These are phyloP conservation scores for Pelargonium australe DNA, from an alignment of 441 rosid species.

Conservation along the genomic window DNA sequence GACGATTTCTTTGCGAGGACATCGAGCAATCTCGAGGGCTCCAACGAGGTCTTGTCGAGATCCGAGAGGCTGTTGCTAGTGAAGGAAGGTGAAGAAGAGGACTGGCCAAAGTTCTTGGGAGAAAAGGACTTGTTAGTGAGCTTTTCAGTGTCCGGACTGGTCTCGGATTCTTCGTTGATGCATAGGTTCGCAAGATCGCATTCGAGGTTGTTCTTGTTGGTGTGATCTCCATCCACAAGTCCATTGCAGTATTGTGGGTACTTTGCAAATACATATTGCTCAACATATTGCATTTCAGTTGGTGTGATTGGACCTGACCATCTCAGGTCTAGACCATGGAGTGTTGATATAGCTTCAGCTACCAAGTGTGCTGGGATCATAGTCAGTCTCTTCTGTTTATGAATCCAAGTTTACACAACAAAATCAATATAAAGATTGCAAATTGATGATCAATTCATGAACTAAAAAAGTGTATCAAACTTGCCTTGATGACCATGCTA, in stretches of 20 bases:
- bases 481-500: constrained; percentile 67
- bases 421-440: not conserved
- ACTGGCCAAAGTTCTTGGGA: constrained; percentile 20
- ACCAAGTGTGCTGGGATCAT: constrained; percentile 60
- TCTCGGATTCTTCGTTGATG: constrained; percentile 44
- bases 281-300: constrained; percentile 63
- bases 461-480: not conserved
- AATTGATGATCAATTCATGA: not conserved
- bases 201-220: not conserved
- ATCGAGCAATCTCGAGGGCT: constrained; percentile 57
- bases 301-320: constrained; percentile 80
- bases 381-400: constrained; percentile 44
- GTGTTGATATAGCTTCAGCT: constrained; percentile 73
- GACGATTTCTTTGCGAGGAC: constrained; percentile 58
- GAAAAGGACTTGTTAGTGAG: constrained; percentile 34
- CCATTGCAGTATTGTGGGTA: constrained; percentile 62
- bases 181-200: constrained; percentile 56
- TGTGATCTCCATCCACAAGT: constrained; percentile 33
- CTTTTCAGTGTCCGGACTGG: constrained; percentile 33
- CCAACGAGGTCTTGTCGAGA: constrained; percentile 47
- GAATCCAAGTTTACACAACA: not conserved
- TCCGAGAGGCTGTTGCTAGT: constrained; percentile 44
- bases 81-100: constrained; percentile 32
- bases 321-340: constrained; percentile 60
- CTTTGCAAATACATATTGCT: constrained; percentile 64